A percentile compares a stretch with the other conserved stretches of the same genome.
phyloP scores from a whole-genome alignment of 2,329 filamentous ascomycete species.

The Ceratocystis smalleyi region DNA sequence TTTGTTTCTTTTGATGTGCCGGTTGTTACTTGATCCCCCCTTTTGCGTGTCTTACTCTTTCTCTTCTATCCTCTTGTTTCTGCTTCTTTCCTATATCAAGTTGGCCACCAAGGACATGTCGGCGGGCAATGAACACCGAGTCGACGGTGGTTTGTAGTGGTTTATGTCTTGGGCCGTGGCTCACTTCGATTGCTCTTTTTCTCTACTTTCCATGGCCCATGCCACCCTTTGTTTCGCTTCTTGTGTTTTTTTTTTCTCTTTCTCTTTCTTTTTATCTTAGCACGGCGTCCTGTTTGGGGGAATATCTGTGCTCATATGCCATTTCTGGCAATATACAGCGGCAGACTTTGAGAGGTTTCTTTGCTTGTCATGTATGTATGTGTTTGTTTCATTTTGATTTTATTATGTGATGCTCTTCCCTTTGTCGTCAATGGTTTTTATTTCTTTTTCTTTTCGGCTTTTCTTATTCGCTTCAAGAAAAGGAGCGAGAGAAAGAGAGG shows the following conservation, averaged over 20 bases:
- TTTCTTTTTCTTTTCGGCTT: too few species aligned
- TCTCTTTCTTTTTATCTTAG: background rate
- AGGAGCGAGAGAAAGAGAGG: background rate
- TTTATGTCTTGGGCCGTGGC: too few species aligned
- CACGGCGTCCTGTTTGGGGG: background rate
- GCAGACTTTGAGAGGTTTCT: background rate
- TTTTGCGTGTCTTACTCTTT: constrained; percentile 11
- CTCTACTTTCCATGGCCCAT: background rate
- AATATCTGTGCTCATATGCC: background rate
- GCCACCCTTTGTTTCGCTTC: constrained; percentile 19
- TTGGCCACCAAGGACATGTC: too few species aligned
- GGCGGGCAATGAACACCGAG: too few species aligned
- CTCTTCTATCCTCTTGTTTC: background rate
- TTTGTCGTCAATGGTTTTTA: background rate
- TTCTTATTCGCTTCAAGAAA: too few species aligned
- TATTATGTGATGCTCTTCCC: background rate
- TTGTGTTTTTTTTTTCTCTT: constrained; percentile 7
- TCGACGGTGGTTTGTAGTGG: too few species aligned
- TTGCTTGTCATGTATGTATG: background rate
- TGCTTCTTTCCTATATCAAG: background rate
- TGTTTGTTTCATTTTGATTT: background rate
- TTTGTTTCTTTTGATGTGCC: constrained; percentile 4
- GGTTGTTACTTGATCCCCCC: constrained; percentile 9
- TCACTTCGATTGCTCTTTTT: background rate
- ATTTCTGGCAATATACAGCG: background rate